Evolutionary conservation across 345 rosid genomes (phyloP).

Genomic region (Melaleuca alternifolia): DNA sequence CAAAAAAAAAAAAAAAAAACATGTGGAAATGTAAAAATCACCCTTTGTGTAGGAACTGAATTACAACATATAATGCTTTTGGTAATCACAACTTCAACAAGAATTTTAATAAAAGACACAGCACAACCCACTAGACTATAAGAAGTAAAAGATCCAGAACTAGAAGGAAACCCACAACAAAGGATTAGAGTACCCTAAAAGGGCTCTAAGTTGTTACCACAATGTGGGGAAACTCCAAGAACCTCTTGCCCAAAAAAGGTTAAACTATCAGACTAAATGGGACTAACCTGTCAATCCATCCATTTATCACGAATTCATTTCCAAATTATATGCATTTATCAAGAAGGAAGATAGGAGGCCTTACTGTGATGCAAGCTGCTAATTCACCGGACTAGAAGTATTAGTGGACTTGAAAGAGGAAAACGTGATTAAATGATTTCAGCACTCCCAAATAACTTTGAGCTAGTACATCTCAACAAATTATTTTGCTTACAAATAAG

Average conservation of each 20-base stretch:
- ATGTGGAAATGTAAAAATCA: background rate
- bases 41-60: background rate
- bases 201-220: background rate
- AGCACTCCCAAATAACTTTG: background rate
- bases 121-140: conserved; percentile 6
- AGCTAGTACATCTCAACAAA: background rate
- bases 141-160: background rate
- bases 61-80: background rate
- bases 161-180: background rate
- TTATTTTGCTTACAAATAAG: background rate
- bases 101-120: background rate
- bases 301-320: background rate
- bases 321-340: background rate
- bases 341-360: background rate
- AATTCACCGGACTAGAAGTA: background rate
- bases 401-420: background rate
- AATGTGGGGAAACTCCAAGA: background rate
- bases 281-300: background rate
- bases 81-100: background rate
- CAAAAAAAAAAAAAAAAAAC: too few relatives aligned
- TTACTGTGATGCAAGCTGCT: background rate
- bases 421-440: background rate
- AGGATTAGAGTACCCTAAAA: background rate
- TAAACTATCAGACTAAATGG: background rate
- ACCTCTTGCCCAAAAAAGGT: background rate